These are phyloP conservation scores for Knoxdaviesia proteae DNA, from an alignment of 2,329 filamentous ascomycete species.

Conservation along the genomic window DNA sequence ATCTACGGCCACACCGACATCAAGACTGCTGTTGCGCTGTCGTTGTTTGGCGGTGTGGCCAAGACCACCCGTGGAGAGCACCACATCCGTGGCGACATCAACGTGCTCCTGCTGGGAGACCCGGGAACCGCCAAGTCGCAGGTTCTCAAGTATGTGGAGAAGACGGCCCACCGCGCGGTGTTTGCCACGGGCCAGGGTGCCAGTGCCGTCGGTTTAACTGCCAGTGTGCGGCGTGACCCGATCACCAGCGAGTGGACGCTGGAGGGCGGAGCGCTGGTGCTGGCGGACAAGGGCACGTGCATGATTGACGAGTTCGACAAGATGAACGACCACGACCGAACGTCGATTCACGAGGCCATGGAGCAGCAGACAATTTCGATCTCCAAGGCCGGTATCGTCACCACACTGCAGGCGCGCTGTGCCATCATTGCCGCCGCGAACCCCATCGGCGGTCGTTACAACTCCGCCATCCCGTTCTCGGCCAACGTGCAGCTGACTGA, in stretches of 20 bases:
- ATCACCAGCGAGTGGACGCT: conserved; percentile 94
- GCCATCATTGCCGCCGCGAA: conserved; percentile 94
- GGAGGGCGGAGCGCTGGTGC: conserved; percentile 83
- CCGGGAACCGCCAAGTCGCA: conserved; percentile 97
- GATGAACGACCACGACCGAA: conserved; percentile 98
- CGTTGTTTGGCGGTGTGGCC: conserved; percentile 82
- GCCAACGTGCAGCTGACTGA: conserved; percentile 94
- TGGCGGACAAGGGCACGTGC: conserved; percentile 86
- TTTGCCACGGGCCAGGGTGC: conserved; percentile 96
- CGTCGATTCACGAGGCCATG: conserved; percentile 98
- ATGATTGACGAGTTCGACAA: conserved; percentile 99
- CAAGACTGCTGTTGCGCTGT: conserved; percentile 89
- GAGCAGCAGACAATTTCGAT: conserved; percentile 99
- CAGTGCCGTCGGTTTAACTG: conserved; percentile 90
- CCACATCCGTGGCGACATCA: conserved; percentile 90
- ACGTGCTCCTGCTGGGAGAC: conserved; percentile 86
- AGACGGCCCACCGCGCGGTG: conserved; percentile 87
- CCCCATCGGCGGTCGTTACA: conserved; percentile 89
- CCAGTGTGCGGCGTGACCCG: conserved; percentile 85
- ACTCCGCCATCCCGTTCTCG: conserved; percentile 86
- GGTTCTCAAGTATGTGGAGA: conserved; percentile 91
- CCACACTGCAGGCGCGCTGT: conserved; percentile 85
- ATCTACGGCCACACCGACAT: conserved; percentile 95
- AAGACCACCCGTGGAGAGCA: conserved; percentile 81
- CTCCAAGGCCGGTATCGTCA: conserved; percentile 95